A percentile compares a stretch with the other conserved stretches of the same genome.
Conservation (phyloP, 208 protist species). For the Acanthamoeba castellanii region DNA sequence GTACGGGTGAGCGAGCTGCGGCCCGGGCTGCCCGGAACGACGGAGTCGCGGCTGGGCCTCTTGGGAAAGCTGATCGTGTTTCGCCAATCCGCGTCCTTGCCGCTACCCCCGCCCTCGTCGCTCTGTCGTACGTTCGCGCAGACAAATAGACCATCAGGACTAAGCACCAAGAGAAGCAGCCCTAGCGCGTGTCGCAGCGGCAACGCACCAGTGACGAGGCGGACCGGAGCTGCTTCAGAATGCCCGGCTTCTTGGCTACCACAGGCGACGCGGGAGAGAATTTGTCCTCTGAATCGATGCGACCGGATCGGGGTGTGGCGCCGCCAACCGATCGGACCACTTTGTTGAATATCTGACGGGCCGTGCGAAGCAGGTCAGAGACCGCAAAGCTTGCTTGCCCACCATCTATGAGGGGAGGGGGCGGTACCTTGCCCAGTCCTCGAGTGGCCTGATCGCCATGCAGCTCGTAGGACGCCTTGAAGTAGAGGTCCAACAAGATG, state of each 20-base stretch:
- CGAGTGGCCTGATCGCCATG: background rate
- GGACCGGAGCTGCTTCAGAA: conserved; percentile 1
- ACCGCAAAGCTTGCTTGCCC: too few species aligned
- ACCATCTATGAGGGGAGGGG: too few species aligned
- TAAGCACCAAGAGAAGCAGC: background rate
- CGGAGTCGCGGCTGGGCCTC: background rate
- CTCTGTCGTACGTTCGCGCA: background rate
- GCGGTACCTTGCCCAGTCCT: conserved; percentile 16
- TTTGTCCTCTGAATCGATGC: background rate
- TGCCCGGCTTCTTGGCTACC: background rate
- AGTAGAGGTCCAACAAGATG: conserved; percentile 47
- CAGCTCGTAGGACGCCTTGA: conserved; percentile 56
- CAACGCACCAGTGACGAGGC: background rate
- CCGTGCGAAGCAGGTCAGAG: too few species aligned
- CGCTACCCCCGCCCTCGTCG: background rate
- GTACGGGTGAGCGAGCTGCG: background rate
- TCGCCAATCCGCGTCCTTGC: background rate
- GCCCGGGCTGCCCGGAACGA: background rate
- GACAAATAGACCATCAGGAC: background rate
- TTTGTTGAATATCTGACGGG: background rate
- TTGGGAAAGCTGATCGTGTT: background rate
- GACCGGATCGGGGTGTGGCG: background rate
- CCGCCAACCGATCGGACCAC: background rate
- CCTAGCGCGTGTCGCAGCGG: too few species aligned
- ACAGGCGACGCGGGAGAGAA: background rate